Percentiles rank a stretch among this genome's conserved stretches.
Conservation (phyloP, 2,329 filamentous ascomycete genomes). For the Fusarium siculi region DNA sequence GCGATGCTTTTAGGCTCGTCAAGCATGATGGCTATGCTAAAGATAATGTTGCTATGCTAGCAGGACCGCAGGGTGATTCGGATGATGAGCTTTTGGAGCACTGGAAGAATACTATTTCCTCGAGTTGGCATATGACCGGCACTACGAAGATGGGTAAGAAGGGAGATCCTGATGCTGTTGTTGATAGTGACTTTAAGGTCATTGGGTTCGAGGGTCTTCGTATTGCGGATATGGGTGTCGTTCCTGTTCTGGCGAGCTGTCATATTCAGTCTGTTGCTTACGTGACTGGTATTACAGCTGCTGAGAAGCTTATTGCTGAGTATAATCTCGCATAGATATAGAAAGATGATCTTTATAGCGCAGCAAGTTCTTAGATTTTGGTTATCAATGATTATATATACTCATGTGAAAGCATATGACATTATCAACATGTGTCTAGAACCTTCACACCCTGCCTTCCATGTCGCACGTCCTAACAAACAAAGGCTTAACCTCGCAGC, state of each 20-base stretch:
- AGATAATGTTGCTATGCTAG: slow-evolving; percentile 54
- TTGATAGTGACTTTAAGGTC: slow-evolving; percentile 52
- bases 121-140: slow-evolving; percentile 66
- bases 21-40: slow-evolving; percentile 56
- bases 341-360: not conserved
- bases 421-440: accelerated
- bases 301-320: slow-evolving; percentile 52
- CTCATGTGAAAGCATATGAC: too few relatives aligned
- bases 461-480: not conserved
- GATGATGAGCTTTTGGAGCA: slow-evolving; percentile 64
- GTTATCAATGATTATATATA: not conserved
- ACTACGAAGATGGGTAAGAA: slow-evolving; percentile 67
- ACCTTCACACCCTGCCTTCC: accelerated
- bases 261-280: slow-evolving; percentile 66
- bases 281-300: slow-evolving; percentile 61
- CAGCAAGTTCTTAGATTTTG: not conserved
- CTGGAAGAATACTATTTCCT: slow-evolving; percentile 56
- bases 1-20: slow-evolving; percentile 55
- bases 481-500: not conserved
- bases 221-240: slow-evolving; percentile 38
- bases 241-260: slow-evolving; percentile 56
- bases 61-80: slow-evolving; percentile 57
- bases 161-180: slow-evolving; percentile 55
- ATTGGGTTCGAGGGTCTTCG: slow-evolving; percentile 35
- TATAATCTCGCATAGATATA: slow-evolving; percentile 7